Percentiles rank a stretch among this genome's conserved stretches.
These are phyloP conservation scores for Solanum lycopersicoides DNA, from an alignment of 257 asterid genomes.

Conservation along the genomic window DNA sequence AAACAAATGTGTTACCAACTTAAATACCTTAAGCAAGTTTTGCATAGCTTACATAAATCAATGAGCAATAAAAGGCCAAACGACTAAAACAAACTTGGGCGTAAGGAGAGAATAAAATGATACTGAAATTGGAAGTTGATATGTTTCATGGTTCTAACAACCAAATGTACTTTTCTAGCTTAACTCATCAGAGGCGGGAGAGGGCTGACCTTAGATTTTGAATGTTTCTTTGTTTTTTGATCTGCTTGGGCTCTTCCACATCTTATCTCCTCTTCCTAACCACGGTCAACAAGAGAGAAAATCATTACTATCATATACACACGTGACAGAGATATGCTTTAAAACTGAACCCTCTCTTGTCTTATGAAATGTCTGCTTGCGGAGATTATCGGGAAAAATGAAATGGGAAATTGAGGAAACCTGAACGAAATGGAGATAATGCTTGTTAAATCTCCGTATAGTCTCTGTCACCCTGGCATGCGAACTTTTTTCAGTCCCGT, in stretches of 20 bases:
- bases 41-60: neutral
- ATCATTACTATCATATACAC: neutral
- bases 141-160: neutral
- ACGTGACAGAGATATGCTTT: neutral
- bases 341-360: neutral
- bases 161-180: neutral
- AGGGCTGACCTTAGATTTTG: slow-evolving; percentile 35
- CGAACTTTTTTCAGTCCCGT: slow-evolving; percentile 9
- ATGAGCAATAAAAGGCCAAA: neutral
- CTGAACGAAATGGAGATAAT: slow-evolving; percentile 62
- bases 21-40: neutral
- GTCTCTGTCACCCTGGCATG: slow-evolving; percentile 43
- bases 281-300: neutral
- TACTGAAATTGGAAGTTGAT: neutral
- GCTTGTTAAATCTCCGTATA: slow-evolving; percentile 45
- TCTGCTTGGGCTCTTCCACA: slow-evolving; percentile 20
- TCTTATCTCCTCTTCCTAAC: slow-evolving; percentile 56
- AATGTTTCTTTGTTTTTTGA: neutral
- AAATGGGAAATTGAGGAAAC: slow-evolving; percentile 7
- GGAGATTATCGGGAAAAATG: neutral
- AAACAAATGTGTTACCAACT: slow-evolving; percentile 10
- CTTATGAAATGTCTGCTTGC: neutral
- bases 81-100: neutral
- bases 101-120: neutral
- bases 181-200: neutral